Evolutionary conservation across 257 asterid species (phyloP), one percentile per base, ranked within the genome.

Genomic region (Perilla frutescens): DNA sequence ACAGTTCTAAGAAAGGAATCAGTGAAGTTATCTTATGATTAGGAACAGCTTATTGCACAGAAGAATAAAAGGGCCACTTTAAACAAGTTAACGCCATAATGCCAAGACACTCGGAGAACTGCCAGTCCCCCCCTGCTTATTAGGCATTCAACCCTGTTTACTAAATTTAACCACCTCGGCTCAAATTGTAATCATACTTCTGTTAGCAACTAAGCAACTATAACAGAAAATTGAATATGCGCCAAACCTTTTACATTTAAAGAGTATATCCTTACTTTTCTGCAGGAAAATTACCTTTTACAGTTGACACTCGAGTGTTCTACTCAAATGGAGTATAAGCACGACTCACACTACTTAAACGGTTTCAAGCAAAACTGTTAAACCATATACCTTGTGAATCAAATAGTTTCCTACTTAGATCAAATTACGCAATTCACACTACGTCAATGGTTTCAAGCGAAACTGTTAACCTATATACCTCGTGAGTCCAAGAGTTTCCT

Each of bases 181-280:
- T n/a, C 53, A 73, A 15, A 15, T 36, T 40, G 7, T 20, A n/a
- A 20, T 10, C 65, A 31, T 41, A 44, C 31, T 43, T 26, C 8
- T 26, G 7, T 61, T 7, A 9, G 48, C 65, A 40, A 32, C 13
- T 34, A 15, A 44, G 40, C 7, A 62, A 4, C 4, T 40, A 41
- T 31, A 26, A 43, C 1, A n/a, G 48, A 5, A 14, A 43, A 53
- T 1, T 43, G 44, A 40, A 4, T 45, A 4, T 10, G 15, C 29
- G 29, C 44, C 48, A 14, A 68, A 12, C 4, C 15, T 54, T 53
- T 44, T 41, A 32, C 66, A 40, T 62, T 10, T 15, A 29, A 10
- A 68, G 59, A 29, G 26, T 47, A 68, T 39, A 68, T 39, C 53
- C 63, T 64, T 60, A 45, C 54, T 66, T 65, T 20, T 74, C 61